Conservation (phyloP, 1,139 yeast genomes). For the Candida anutae region DNA sequence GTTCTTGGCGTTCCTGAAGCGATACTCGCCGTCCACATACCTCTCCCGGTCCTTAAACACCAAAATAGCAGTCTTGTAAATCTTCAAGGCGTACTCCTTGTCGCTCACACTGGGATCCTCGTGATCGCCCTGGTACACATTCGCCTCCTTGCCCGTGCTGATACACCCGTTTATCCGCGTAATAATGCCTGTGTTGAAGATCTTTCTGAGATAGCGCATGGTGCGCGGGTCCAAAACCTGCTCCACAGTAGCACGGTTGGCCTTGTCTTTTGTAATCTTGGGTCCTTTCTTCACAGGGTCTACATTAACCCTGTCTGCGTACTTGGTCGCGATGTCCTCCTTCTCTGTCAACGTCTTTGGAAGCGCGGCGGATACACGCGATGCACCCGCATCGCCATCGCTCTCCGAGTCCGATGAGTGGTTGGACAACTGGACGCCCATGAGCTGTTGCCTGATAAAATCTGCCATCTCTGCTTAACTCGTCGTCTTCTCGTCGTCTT, state of each 20-base stretch:
- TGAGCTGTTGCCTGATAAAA: too few relatives aligned
- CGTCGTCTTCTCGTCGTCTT: too few relatives aligned
- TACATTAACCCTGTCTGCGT: constrained; percentile 56
- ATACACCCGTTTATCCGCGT: constrained; percentile 89
- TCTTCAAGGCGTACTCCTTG: constrained; percentile 76
- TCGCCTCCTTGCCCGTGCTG: constrained; percentile 97
- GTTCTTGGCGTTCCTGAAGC: constrained; percentile 77
- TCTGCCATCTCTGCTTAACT: too few relatives aligned
- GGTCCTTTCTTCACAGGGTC: constrained; percentile 52
- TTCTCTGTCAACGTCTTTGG: constrained; percentile 33
- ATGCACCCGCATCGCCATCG: constrained; percentile 6
- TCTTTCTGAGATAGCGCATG: constrained; percentile 67
- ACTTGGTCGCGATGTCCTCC: constrained; percentile 52
- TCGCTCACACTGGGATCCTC: background rate
- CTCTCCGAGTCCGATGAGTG: constrained; percentile 5
- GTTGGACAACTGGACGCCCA: too few relatives aligned
- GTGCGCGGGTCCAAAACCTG: constrained; percentile 96
- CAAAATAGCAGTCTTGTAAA: constrained; percentile 89
- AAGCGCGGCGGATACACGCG: constrained; percentile 5
- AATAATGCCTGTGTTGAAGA: constrained; percentile 76
- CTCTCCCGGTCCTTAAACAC: constrained; percentile 95
- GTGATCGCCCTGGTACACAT: constrained; percentile 88
- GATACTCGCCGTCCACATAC: constrained; percentile 91
- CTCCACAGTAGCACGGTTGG: constrained; percentile 94
- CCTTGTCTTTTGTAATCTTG: constrained; percentile 65